These are phyloP conservation scores for Capronia epimyces DNA, from an alignment of 2,329 filamentous ascomycete genomes.

Conservation along the genomic window DNA sequence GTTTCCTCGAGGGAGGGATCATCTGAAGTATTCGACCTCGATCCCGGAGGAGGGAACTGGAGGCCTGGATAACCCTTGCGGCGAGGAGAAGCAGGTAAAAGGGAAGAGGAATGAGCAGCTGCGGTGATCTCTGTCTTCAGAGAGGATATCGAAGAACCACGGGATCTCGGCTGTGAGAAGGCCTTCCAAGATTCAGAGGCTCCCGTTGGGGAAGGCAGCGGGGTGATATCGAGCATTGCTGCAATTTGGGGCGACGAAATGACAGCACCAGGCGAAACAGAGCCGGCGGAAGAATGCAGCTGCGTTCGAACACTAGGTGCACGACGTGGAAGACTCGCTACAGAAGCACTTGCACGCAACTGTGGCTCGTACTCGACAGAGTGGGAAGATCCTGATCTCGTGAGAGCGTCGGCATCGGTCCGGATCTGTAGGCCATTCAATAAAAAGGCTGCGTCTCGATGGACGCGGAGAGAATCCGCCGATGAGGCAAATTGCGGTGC, in stretches of 20 bases:
- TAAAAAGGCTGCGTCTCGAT: constrained; percentile 20
- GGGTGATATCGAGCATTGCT: constrained; percentile 73
- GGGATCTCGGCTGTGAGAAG: constrained; percentile 42
- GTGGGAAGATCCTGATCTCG: constrained; percentile 18
- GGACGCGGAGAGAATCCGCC: constrained; percentile 1
- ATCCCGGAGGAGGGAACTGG: constrained; percentile 28
- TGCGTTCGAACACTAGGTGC: constrained; percentile 43
- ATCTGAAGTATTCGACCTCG: constrained; percentile 16
- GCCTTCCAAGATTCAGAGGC: constrained; percentile 61
- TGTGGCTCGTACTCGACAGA: constrained; percentile 31
- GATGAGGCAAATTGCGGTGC: constrained; percentile 10
- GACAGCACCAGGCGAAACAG: constrained; percentile 57
- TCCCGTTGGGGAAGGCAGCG: constrained; percentile 69
- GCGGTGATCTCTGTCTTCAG: constrained; percentile 29
- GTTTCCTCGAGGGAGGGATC: constrained; percentile 29
- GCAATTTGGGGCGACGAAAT: constrained; percentile 69
- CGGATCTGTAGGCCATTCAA: constrained; percentile 27
- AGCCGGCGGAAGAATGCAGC: constrained; percentile 40
- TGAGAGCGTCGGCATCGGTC: constrained; percentile 22
- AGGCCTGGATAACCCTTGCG: constrained; percentile 39
- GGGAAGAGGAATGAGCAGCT: constrained; percentile 10
- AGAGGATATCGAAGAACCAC: constrained; percentile 40
- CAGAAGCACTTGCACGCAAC: constrained; percentile 39
- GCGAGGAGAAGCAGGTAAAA: constrained; percentile 30
- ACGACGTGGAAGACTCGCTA: constrained; percentile 40